These are phyloP conservation scores for Phytophthora capsici DNA, from an alignment of 352 stramenopile genomes.

Conservation along the genomic window DNA sequence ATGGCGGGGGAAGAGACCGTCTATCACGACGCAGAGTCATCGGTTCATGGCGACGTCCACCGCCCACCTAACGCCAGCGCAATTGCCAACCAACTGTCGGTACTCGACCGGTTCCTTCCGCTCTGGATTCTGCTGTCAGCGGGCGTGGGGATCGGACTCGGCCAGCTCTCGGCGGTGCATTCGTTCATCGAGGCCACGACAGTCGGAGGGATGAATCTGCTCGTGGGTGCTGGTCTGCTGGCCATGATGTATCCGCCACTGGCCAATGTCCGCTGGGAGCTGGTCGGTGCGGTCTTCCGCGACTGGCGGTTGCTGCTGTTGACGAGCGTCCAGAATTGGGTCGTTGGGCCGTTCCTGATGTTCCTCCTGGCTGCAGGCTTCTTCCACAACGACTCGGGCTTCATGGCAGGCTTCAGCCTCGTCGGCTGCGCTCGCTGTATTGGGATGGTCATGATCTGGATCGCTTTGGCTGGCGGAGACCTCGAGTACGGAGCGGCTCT, in stretches of 20 bases:
- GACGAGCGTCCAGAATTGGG: conserved; percentile 69
- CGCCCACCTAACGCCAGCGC: neutral
- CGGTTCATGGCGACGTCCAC: too few species aligned
- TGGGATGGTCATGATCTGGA: conserved; percentile 88
- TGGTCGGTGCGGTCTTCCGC: conserved; percentile 47
- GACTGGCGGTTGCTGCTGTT: conserved; percentile 60
- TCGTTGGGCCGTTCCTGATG: conserved; percentile 62
- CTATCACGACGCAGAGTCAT: conserved; percentile 4
- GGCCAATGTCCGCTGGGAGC: conserved; percentile 59
- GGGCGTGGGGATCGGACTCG: conserved; percentile 44
- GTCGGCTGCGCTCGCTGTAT: conserved; percentile 79
- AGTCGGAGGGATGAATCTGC: conserved; percentile 51
- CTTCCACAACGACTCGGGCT: conserved; percentile 55
- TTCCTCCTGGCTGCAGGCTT: conserved; percentile 56
- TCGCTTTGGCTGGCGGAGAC: conserved; percentile 63
- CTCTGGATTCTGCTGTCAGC: conserved; percentile 68
- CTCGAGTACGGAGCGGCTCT: conserved; percentile 73
- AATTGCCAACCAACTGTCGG: conserved; percentile 35
- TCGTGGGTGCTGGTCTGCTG: conserved; percentile 59
- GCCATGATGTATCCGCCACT: conserved; percentile 74
- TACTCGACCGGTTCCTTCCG: conserved; percentile 63
- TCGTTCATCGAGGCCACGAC: conserved; percentile 57
- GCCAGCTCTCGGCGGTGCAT: conserved; percentile 48
- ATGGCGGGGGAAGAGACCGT: conserved; percentile 1
- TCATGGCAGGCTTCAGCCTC: conserved; percentile 71